Conservation (phyloP, 345 rosid species). For the Chamaenerion angustifolium region DNA sequence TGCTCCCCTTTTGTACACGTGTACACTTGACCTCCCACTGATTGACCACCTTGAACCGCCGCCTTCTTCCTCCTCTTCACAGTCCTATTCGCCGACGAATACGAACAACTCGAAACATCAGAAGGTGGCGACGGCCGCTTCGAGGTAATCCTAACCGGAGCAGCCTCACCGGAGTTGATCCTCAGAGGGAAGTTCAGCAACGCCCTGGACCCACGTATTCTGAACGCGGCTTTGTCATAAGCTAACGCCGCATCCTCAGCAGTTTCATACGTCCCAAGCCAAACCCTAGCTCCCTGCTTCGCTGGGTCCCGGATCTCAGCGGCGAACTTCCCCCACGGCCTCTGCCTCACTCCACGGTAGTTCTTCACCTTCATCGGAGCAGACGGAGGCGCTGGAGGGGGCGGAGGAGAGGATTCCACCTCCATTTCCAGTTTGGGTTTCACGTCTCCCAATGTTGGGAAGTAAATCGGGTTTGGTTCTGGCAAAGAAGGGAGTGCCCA, state of each 20-base stretch:
- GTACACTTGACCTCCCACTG: too few species aligned
- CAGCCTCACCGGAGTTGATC: conserved; percentile 28
- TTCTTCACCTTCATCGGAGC: conserved; percentile 12
- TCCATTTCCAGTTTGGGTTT: conserved; percentile 20
- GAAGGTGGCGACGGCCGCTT: conserved; percentile 30
- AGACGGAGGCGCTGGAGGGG: conserved; percentile 7
- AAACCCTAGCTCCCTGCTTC: conserved; percentile 12
- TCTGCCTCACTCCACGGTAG: conserved; percentile 13
- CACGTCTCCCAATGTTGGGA: conserved; percentile 2
- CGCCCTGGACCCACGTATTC: conserved; percentile 13
- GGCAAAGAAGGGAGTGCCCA: conserved; percentile 34
- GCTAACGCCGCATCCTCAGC: conserved; percentile 14
- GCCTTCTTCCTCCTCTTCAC: conserved; percentile 43
- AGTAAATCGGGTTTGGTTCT: conserved; percentile 1
- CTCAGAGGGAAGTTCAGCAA: conserved; percentile 11
- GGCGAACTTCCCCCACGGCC: conserved; percentile 20
- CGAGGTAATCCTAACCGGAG: conserved; percentile 65
- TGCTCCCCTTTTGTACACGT: conserved; percentile 20
- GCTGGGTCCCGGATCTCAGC: conserved; percentile 16
- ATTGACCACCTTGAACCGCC: conserved; percentile 11
- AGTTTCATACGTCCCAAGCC: conserved; percentile 16
- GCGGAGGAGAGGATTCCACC: neutral
- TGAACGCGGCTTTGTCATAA: conserved; percentile 13
- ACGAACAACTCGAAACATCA: conserved; percentile 19
- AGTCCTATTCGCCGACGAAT: conserved; percentile 29